Conservation (phyloP, 140 eudicot species). For the Senecio squalidus region DNA sequence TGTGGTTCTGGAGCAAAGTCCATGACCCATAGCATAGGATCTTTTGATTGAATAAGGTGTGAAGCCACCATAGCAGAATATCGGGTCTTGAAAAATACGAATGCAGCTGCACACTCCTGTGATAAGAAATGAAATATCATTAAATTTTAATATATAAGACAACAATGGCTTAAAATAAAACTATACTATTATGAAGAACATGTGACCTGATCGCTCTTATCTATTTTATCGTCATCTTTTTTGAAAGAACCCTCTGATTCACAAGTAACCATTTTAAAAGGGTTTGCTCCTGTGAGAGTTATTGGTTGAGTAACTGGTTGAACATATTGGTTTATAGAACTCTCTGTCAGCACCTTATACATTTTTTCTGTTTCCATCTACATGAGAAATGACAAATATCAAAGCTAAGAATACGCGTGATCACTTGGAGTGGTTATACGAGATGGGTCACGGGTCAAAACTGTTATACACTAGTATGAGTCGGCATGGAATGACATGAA, state of each 20-base stretch:
- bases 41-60: slow-evolving; percentile 60
- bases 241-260: slow-evolving; percentile 26
- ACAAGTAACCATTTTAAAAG: slow-evolving; percentile 33
- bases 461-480: too few relatives aligned
- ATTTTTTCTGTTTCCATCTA: slow-evolving; percentile 71
- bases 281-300: slow-evolving; percentile 31
- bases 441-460: too few relatives aligned
- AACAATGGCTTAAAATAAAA: not conserved
- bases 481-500: too few relatives aligned
- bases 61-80: slow-evolving; percentile 89
- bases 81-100: slow-evolving; percentile 82
- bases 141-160: not conserved
- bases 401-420: slow-evolving; percentile 2
- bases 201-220: slow-evolving; percentile 44
- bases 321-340: slow-evolving; percentile 28
- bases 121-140: not conserved
- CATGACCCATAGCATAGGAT: slow-evolving; percentile 90
- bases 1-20: slow-evolving; percentile 83
- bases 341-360: slow-evolving; percentile 51
- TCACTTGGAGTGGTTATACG: too few relatives aligned
- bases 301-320: slow-evolving; percentile 32
- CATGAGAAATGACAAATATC: slow-evolving; percentile 8
- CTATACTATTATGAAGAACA: slow-evolving; percentile 2
- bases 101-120: slow-evolving; percentile 89
- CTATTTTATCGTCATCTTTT: slow-evolving; percentile 31